Evolutionary conservation across 371 early-diverging fungal genomes (phyloP), one percentile per base, ranked within the genome.

Genomic region (Haplosporangium sp.): DNA sequence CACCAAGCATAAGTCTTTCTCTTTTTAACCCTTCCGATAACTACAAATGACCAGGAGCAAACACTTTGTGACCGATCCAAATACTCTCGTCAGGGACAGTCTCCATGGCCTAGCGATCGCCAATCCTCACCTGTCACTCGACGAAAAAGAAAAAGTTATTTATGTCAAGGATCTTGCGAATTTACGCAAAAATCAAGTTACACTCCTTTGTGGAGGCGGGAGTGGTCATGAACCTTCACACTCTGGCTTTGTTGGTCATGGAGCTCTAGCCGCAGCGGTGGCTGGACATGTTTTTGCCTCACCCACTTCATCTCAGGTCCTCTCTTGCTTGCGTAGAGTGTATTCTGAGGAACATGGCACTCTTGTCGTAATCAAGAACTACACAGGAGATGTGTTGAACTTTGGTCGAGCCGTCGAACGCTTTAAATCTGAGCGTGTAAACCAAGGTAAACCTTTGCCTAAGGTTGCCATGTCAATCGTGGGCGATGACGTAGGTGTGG

Each of bases 231-330:
- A 96, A 78, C 96, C 96, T 6, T 87, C 94, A 2, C 94, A 92
- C 68, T 89, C 91, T 15, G 95, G 94, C 1, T 92, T 87, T 63
- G 92, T 95, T 4, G 96, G 95, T 39, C 81, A 85, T 7, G 90
- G 90, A 10, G 87, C 93, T 87, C 86, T 96, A 27, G 85, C 91
- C 0, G 95, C 93, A 3, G 93, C 92, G 2, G 95, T 95, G 4
- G 89, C 89, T n/a, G 96, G 96, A 15, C 91, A 91, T 72, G 90
- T 94, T 13, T 96, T 96, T 86, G 95, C 95, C 0, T 94, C 94
- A 9, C 95, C 96, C 9, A 88, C 92, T 0, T 85, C 95, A 6
- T 85, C 88, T 5, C 94, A 94, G 73, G 91, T 94, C 2, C 81
- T 93, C 47, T 85, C 92, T 2, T 93, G 92, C 53, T 76, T 96